Base-by-base conservation (phyloP, 257 asterid species). In the Primulina huaijiensis region DNA sequence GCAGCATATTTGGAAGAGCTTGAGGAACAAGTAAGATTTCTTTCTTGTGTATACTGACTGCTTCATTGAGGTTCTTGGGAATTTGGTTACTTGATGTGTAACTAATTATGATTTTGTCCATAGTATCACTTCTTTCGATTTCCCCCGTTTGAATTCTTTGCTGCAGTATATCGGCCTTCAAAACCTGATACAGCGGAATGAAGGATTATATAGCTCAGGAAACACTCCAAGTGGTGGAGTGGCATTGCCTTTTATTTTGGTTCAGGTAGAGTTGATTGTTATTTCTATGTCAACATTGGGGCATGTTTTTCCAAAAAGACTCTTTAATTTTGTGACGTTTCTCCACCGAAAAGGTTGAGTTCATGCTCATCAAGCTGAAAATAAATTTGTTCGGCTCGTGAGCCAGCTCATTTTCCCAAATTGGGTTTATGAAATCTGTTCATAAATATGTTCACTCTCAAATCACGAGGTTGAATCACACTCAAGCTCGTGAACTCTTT, bases 141-240 rank as follows among this genome's bases (percentile, higher is more conserved):
- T 62, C 74, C 55, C 35, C 30, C 50, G 14, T 20, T 60, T 37
- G 23, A 67, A 25, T 72, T 55, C 40, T 65, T 79, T 65, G 7
- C 43, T 74, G 80, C 84, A 92, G 98, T 81, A 85, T 50, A 52
- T 80, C 66, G 93, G 95, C 73, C 95, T 88, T 73, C 92, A 88
- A 77, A 88, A 84, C 82, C 95, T 92, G 75, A 68, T 90, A 69
- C 81, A 75, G 60, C 89, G 90, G 25, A 92, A 92, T 60, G 88
- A 90, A 82, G 88, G 75, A 67, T 81, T 82, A 66, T 88, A 85
- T 76, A 80, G 95, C 70, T 83, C 93, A 7, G 97, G 96, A 79
- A 85, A 87, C 82, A 84, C 88, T 77, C 98, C 98, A 58, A 85
- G 78, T 68, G 96, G 96, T 79, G 96, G 96, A 75, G 96, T 90